These are phyloP conservation scores for Kodamaea arcana DNA, from an alignment of 1,139 yeast species.

Conservation along the genomic window DNA sequence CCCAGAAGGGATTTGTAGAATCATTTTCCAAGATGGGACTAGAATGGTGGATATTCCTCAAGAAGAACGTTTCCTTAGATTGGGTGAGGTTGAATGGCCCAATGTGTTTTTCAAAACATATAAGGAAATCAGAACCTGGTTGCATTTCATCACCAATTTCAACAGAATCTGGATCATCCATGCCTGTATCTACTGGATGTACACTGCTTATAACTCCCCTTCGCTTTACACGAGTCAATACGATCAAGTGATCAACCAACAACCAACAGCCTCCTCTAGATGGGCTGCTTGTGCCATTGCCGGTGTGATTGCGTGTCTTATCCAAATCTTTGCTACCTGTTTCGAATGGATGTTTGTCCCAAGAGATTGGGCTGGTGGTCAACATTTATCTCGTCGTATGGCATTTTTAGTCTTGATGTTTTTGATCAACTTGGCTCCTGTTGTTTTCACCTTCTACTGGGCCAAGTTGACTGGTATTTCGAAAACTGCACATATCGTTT, in stretches of 20 bases:
- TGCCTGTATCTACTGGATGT: slow-evolving; percentile 89
- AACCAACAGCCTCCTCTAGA: slow-evolving; percentile 80
- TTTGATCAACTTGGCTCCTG: slow-evolving; percentile 74
- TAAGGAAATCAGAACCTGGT: slow-evolving; percentile 97
- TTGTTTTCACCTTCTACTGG: slow-evolving; percentile 80
- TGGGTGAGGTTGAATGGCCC: slow-evolving; percentile 92
- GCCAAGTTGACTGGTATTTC: slow-evolving; percentile 68
- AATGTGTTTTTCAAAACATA: slow-evolving; percentile 94
- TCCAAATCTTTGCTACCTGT: slow-evolving; percentile 84
- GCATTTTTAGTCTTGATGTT: slow-evolving; percentile 67
- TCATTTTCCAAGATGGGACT: slow-evolving; percentile 84
- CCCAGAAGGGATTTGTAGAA: slow-evolving; percentile 96
- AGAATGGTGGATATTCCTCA: slow-evolving; percentile 87
- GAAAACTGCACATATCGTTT: slow-evolving; percentile 73
- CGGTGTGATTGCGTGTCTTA: slow-evolving; percentile 78
- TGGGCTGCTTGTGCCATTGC: slow-evolving; percentile 95
- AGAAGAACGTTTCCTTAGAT: slow-evolving; percentile 81
- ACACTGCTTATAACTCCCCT: slow-evolving; percentile 88
- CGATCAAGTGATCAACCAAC: slow-evolving; percentile 75
- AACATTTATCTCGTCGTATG: slow-evolving; percentile 86
- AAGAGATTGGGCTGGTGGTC: slow-evolving; percentile 99
- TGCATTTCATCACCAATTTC: slow-evolving; percentile 90
- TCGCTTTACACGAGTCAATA: slow-evolving; percentile 84
- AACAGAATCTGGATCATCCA: slow-evolving; percentile 98
- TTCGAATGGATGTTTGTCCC: slow-evolving; percentile 97